A percentile compares a stretch with the other conserved stretches of the same genome.
phyloP scores from a whole-genome alignment of 129 eudicot species.

The Glebionis coronaria region DNA sequence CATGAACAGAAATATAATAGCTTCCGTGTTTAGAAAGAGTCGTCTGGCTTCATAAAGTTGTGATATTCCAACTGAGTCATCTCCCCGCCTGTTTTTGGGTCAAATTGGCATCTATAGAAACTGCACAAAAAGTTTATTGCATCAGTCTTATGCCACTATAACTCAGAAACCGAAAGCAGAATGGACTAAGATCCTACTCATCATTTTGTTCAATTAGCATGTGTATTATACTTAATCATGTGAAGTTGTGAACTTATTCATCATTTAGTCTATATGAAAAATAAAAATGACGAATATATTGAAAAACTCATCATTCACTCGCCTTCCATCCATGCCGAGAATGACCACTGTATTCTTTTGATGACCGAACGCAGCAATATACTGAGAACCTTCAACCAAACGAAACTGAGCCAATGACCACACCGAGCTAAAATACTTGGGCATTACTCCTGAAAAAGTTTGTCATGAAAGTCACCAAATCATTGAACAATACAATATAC shows the following conservation, averaged over 20 bases:
- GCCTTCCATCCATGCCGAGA: constrained; percentile 94
- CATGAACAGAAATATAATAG: not conserved
- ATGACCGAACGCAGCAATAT: constrained; percentile 82
- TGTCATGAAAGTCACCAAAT: constrained; percentile 5
- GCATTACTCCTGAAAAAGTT: constrained; percentile 70
- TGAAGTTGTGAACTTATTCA: not conserved
- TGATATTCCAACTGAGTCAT: constrained; percentile 91
- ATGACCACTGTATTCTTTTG: constrained; percentile 77
- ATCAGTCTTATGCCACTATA: not conserved
- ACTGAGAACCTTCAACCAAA: constrained; percentile 67
- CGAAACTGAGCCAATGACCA: constrained; percentile 95
- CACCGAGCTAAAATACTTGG: constrained; percentile 87
- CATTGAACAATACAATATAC: not conserved
- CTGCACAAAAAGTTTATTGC: constrained; percentile 37
- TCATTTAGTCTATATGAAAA: not conserved
- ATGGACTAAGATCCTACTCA: not conserved
- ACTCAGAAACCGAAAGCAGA: not conserved
- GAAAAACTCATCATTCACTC: constrained; percentile 25
- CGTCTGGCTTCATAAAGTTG: constrained; percentile 74
- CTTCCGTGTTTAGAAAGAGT: constrained; percentile 37
- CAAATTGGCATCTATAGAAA: constrained; percentile 83
- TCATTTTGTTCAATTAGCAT: not conserved
- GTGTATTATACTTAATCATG: not conserved
- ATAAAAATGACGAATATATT: not conserved
- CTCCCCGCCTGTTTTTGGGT: constrained; percentile 75